Percentiles rank a stretch among this genome's conserved stretches.
Evolutionary conservation across 768 basidiomycete genomes (phyloP).

Genomic region (Megacollybia marginata): DNA sequence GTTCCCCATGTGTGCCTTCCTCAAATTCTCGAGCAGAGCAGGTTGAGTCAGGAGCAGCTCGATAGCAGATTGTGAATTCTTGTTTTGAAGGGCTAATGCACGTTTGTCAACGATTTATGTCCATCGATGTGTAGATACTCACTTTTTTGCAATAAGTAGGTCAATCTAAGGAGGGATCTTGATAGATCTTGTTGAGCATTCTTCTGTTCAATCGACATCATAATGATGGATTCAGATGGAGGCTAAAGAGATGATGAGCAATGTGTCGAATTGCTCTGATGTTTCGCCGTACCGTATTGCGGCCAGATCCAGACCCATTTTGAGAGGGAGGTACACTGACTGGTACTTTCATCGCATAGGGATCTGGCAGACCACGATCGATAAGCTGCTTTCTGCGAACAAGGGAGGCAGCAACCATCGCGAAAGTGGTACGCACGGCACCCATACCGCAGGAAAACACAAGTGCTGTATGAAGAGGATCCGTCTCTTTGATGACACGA

Average conservation of each 20-base stretch:
- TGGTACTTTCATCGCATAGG: constrained; percentile 48
- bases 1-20: constrained; percentile 87
- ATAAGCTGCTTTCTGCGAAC: constrained; percentile 75
- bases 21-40: constrained; percentile 72
- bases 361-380: constrained; percentile 62
- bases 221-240: constrained; percentile 46
- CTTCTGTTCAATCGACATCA: constrained; percentile 65
- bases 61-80: constrained; percentile 72
- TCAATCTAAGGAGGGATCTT: constrained; percentile 67
- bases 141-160: constrained; percentile 80
- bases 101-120: background rate
- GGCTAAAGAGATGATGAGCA: constrained; percentile 22
- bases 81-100: constrained; percentile 50
- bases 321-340: background rate
- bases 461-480: constrained; percentile 74
- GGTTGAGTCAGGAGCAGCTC: constrained; percentile 79
- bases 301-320: constrained; percentile 26
- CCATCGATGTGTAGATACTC: constrained; percentile 9
- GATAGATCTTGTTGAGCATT: constrained; percentile 76
- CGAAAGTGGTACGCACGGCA: constrained; percentile 92
- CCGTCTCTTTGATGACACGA: constrained; percentile 67
- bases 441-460: constrained; percentile 98
- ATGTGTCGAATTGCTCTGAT: constrained; percentile 5
- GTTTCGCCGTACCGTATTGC: constrained; percentile 38
- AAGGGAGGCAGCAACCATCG: constrained; percentile 91